Percentiles rank a stretch among this genome's conserved stretches.
phyloP scores from a whole-genome alignment of 164 flowering plant species.

The Cinnamomum chago region DNA sequence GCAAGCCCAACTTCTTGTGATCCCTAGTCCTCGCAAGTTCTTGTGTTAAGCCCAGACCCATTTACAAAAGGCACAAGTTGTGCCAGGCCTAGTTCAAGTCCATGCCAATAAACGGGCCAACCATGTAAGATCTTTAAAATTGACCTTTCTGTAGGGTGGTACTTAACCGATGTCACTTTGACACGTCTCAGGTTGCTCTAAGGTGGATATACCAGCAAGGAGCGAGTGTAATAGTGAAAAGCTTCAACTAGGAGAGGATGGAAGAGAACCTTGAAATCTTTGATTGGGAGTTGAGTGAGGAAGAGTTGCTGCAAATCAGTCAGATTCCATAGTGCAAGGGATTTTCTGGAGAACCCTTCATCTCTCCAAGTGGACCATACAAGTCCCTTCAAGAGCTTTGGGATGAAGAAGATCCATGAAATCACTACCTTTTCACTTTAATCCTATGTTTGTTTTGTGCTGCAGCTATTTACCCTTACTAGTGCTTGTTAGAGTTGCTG shows the following conservation, averaged over 20 bases:
- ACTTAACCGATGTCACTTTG: too few species aligned
- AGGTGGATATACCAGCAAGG: constrained; percentile 35
- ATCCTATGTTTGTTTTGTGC: not conserved
- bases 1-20: too few species aligned
- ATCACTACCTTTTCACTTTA: too few species aligned
- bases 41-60: too few species aligned
- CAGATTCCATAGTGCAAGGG: constrained; percentile 9
- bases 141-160: too few species aligned
- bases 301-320: constrained; percentile 20
- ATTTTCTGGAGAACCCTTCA: not conserved
- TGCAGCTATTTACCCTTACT: too few species aligned
- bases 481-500: too few species aligned
- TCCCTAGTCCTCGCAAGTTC: too few species aligned
- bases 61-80: too few species aligned
- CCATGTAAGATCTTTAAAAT: too few species aligned
- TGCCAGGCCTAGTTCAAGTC: too few species aligned
- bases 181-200: constrained; percentile 19
- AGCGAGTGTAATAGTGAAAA: constrained; percentile 24
- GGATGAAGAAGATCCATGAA: constrained; percentile 22
- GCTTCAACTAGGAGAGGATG: constrained; percentile 27
- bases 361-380: constrained; percentile 19
- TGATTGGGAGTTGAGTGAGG: constrained; percentile 27
- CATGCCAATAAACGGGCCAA: too few species aligned
- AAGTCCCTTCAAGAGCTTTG: constrained; percentile 27
- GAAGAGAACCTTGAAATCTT: constrained; percentile 26